Conservation (phyloP, 495 filamentous ascomycete genomes). For the Filosporella fistucella region DNA sequence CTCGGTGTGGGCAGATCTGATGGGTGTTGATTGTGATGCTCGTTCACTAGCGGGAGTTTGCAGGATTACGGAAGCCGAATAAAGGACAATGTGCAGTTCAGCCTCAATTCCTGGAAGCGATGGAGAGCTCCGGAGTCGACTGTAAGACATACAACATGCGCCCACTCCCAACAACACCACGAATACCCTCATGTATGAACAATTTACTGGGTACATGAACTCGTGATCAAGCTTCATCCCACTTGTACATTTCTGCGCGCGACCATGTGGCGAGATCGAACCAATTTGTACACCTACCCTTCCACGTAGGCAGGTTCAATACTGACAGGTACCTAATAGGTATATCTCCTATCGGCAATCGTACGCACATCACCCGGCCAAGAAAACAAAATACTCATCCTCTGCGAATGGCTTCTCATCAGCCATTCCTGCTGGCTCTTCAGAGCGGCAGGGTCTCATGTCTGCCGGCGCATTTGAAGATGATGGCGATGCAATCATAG, state of each 20-base stretch:
- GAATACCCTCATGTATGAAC: not conserved
- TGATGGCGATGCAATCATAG: constrained; percentile 87
- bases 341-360: constrained; percentile 99
- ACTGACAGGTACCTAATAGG: constrained; percentile 42
- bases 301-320: constrained; percentile 13
- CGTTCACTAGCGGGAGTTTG: no score
- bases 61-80: no score
- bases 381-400: constrained; percentile 65
- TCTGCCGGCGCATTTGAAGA: constrained; percentile 75
- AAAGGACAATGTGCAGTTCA: no score
- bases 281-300: constrained; percentile 69
- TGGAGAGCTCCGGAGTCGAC: not conserved
- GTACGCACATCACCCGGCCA: constrained; percentile 89
- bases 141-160: constrained; percentile 5
- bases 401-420: constrained; percentile 68
- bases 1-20: not conserved
- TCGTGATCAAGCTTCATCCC: not conserved
- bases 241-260: not conserved
- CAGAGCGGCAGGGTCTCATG: constrained; percentile 85
- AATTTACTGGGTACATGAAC: not conserved
- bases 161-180: not conserved
- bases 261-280: constrained; percentile 69
- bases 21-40: not conserved
- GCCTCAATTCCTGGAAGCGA: no score
- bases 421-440: constrained; percentile 39